Percentiles rank a stretch among this genome's conserved stretches.
Conservation (phyloP, 805 yeast genomes). For the Brettanomyces anomalus region DNA sequence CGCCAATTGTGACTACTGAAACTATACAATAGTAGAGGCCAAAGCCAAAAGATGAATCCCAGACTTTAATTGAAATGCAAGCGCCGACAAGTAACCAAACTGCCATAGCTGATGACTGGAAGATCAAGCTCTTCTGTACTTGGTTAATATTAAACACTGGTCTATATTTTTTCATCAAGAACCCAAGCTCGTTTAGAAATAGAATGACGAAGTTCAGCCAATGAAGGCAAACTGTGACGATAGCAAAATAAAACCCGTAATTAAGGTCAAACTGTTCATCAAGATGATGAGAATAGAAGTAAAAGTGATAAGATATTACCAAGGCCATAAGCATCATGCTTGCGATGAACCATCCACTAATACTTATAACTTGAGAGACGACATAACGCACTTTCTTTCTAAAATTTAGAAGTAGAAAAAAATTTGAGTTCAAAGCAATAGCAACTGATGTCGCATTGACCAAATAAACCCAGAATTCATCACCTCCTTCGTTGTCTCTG, state of each 20-base stretch:
- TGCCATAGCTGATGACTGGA: conserved; percentile 55
- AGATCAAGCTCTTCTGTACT: conserved; percentile 66
- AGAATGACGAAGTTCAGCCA: conserved; percentile 45
- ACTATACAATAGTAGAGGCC: conserved; percentile 67
- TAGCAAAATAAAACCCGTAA: conserved; percentile 77
- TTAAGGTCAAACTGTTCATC: conserved; percentile 25
- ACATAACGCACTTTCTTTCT: conserved; percentile 47
- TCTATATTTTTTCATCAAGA: conserved; percentile 48
- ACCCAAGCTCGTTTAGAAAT: conserved; percentile 54
- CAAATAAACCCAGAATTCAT: conserved; percentile 31
- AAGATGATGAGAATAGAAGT: conserved; percentile 12
- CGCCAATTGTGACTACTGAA: conserved; percentile 69
- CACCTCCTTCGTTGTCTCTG: conserved; percentile 25
- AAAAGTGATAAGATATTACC: conserved; percentile 26
- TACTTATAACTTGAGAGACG: conserved; percentile 54
- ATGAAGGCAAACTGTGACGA: conserved; percentile 55
- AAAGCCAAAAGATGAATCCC: conserved; percentile 48
- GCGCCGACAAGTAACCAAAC: conserved; percentile 71
- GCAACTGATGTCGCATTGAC: conserved; percentile 57
- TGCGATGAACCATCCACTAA: conserved; percentile 58
- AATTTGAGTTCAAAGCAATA: conserved; percentile 59
- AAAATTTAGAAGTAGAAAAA: conserved; percentile 63
- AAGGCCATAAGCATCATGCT: conserved; percentile 42
- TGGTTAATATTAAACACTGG: conserved; percentile 59
- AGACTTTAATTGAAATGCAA: conserved; percentile 39